Conservation (phyloP, 306 rosid species). For the Clitoria ternatea region DNA sequence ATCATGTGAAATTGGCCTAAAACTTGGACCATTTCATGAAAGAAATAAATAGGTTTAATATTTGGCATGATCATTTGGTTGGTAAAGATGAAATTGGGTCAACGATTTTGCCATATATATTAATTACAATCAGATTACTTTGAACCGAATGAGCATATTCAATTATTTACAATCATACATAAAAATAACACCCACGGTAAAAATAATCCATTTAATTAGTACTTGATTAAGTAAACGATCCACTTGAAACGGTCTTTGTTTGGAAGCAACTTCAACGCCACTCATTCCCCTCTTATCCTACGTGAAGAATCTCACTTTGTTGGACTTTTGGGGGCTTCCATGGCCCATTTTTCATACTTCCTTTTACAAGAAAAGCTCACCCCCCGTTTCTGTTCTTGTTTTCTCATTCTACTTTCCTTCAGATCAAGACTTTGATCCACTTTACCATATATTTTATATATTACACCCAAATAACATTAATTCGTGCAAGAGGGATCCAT, state of each 20-base stretch:
- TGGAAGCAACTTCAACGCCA: slow-evolving; percentile 42
- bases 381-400: not conserved
- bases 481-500: slow-evolving; percentile 5
- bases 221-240: slow-evolving; percentile 20
- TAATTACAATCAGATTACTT: not conserved
- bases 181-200: not conserved
- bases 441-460: not conserved
- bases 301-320: slow-evolving; percentile 27
- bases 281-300: slow-evolving; percentile 34
- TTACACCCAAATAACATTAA: not conserved
- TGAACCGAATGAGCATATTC: not conserved
- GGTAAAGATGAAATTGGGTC: slow-evolving; percentile 30
- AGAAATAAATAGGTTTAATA: slow-evolving; percentile 11
- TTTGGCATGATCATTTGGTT: slow-evolving; percentile 23
- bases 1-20: slow-evolving; percentile 47
- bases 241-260: slow-evolving; percentile 37
- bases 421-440: not conserved
- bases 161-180: not conserved
- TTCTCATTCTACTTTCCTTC: slow-evolving; percentile 15
- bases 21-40: slow-evolving; percentile 32
- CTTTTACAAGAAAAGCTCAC: slow-evolving; percentile 20
- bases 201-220: not conserved
- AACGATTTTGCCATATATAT: slow-evolving; percentile 25
- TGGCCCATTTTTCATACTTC: slow-evolving; percentile 35
- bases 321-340: slow-evolving; percentile 25